Evolutionary conservation across 2,329 filamentous ascomycete genomes (phyloP).

Genomic region (Colletotrichum melonis): DNA sequence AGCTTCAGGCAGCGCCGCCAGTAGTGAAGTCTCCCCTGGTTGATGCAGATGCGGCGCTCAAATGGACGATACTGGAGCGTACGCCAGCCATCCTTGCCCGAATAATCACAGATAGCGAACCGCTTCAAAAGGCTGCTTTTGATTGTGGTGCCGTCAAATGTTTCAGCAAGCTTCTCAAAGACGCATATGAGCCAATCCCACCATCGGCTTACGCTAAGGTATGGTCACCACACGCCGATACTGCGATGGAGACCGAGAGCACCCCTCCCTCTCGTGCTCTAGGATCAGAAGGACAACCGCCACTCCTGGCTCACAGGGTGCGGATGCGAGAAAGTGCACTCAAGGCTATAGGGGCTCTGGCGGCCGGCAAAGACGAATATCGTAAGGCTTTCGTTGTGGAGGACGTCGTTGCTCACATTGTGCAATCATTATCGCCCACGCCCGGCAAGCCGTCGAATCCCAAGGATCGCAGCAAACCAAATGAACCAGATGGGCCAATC

Average conservation of each 20-base stretch:
- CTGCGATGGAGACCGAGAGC: conserved; percentile 47
- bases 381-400: conserved; percentile 85
- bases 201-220: conserved; percentile 44
- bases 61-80: conserved; percentile 71
- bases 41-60: conserved; percentile 51
- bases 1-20: conserved; percentile 22
- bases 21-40: conserved; percentile 40
- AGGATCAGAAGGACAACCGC: conserved; percentile 70
- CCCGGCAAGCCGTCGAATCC: conserved; percentile 60
- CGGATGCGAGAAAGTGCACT: conserved; percentile 81
- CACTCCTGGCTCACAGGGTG: conserved; percentile 74
- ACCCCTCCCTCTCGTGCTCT: conserved; percentile 58
- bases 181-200: conserved; percentile 60
- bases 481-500: conserved; percentile 47
- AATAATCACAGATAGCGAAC: conserved; percentile 81
- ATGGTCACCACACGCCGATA: conserved; percentile 53
- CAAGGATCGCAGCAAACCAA: conserved; percentile 54
- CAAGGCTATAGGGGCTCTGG: conserved; percentile 83
- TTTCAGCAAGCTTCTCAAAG: conserved; percentile 60
- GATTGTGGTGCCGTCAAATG: conserved; percentile 67
- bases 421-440: conserved; percentile 78
- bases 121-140: conserved; percentile 84
- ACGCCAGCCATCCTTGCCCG: conserved; percentile 82
- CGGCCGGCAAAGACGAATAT: conserved; percentile 84
- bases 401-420: conserved; percentile 83